Percentiles rank a stretch among this genome's conserved stretches.
Conservation (phyloP, 352 stramenopile genomes). For the Phytopythium chamaehyphon region DNA sequence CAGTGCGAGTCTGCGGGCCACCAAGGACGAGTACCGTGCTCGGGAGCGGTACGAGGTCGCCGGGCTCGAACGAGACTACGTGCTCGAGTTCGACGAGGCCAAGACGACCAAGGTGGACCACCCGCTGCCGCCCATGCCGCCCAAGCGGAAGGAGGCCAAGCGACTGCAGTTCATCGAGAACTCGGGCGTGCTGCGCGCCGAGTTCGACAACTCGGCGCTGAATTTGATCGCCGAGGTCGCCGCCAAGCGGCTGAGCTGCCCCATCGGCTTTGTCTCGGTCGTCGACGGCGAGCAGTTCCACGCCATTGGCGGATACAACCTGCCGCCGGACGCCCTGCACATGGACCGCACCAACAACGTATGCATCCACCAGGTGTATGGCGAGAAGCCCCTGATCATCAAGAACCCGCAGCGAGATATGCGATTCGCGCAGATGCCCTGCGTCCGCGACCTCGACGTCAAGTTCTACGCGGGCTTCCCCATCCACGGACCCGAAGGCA, state of each 20-base stretch:
- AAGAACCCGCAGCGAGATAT: slow-evolving; percentile 70
- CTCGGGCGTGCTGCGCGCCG: slow-evolving; percentile 31
- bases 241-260: slow-evolving; percentile 50
- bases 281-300: slow-evolving; percentile 50
- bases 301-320: slow-evolving; percentile 42
- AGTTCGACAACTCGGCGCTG: slow-evolving; percentile 47
- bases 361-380: slow-evolving; percentile 54
- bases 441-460: slow-evolving; percentile 37
- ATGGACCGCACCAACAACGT: slow-evolving; percentile 48
- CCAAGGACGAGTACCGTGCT: slow-evolving; percentile 23
- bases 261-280: slow-evolving; percentile 60
- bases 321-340: slow-evolving; percentile 17
- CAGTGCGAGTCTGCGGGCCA: slow-evolving; percentile 30
- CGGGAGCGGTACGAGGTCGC: slow-evolving; percentile 16
- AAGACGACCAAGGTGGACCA: slow-evolving; percentile 25
- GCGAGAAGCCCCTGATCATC: slow-evolving; percentile 53
- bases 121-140: slow-evolving; percentile 40
- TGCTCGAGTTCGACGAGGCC: slow-evolving; percentile 29
- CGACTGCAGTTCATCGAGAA: slow-evolving; percentile 41
- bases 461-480: slow-evolving; percentile 78
- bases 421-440: slow-evolving; percentile 59
- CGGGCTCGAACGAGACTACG: slow-evolving; percentile 41
- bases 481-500: slow-evolving; percentile 34
- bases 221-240: slow-evolving; percentile 60
- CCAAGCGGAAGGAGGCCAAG: slow-evolving; percentile 31